phyloP scores from a whole-genome alignment of 2,329 filamentous ascomycete genomes.

The Monosporascus sp. region DNA sequence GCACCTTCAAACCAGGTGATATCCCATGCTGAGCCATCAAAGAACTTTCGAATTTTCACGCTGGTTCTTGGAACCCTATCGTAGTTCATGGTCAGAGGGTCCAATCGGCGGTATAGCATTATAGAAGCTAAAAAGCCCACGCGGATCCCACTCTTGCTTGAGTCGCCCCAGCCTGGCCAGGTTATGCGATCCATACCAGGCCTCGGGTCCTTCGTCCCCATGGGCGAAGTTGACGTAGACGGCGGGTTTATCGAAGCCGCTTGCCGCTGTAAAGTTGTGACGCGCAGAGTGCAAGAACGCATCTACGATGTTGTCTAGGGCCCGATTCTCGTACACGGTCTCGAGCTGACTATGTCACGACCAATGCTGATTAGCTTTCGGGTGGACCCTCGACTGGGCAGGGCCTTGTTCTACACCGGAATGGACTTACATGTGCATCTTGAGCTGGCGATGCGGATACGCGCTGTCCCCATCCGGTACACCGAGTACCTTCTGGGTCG shows the following conservation, averaged over 20 bases:
- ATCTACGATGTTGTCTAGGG: background rate
- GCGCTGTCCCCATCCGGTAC: slow-evolving; percentile 1
- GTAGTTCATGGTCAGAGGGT: too few relatives aligned
- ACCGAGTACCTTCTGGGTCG: background rate
- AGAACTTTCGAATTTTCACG: too few relatives aligned
- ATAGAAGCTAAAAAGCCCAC: slow-evolving; percentile 6
- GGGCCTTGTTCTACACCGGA: background rate
- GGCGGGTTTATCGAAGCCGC: slow-evolving; percentile 2
- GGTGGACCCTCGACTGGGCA: too few relatives aligned
- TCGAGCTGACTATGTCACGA: slow-evolving; percentile 2
- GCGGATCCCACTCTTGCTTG: slow-evolving; percentile 7
- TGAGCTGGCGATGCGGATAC: slow-evolving; percentile 4
- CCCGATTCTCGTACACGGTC: background rate
- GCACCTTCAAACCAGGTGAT: too few relatives aligned
- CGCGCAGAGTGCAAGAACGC: background rate
- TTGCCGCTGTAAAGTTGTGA: background rate
- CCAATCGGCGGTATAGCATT: too few relatives aligned
- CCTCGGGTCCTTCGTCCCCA: slow-evolving; percentile 11
- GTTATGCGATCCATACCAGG: slow-evolving; percentile 4
- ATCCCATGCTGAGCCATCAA: too few relatives aligned
- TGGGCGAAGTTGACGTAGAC: slow-evolving; percentile 15
- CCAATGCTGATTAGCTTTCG: too few relatives aligned
- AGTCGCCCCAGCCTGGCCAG: slow-evolving; percentile 1
- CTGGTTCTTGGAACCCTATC: too few relatives aligned
- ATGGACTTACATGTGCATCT: slow-evolving; percentile 4